Conservation (phyloP, 208 protist species). For the Trypanosoma scelopori region DNA sequence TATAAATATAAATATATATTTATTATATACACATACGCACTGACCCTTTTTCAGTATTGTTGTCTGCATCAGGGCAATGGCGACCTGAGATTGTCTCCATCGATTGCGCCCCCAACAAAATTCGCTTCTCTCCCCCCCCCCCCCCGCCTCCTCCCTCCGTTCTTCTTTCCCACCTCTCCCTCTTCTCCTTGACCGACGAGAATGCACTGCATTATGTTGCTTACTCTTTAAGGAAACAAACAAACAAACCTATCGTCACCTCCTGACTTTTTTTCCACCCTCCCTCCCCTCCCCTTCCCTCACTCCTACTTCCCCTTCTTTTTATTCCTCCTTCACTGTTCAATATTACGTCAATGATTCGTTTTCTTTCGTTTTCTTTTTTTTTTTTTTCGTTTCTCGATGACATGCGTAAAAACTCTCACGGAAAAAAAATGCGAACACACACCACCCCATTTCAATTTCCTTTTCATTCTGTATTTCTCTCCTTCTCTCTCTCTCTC, state of each 20-base stretch:
- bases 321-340: neutral
- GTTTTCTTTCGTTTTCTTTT: neutral
- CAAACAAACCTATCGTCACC: neutral
- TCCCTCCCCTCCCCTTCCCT: neutral
- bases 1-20: too few species aligned
- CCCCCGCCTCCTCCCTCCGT: neutral
- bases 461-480: conserved; percentile 1
- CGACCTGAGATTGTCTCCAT: too few species aligned
- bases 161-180: neutral
- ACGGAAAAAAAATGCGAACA: too few species aligned
- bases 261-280: neutral
- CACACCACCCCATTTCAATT: too few species aligned
- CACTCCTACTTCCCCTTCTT: conserved; percentile 3
- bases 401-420: neutral
- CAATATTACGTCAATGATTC: too few species aligned
- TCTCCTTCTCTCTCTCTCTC: neutral
- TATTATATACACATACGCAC: too few species aligned
- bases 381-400: conserved; percentile 2
- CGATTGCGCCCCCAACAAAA: too few species aligned
- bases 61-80: too few species aligned
- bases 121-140: neutral
- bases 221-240: conserved; percentile 10
- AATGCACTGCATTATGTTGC: neutral
- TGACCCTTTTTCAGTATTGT: too few species aligned
- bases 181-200: neutral